These are phyloP conservation scores for Peronospora destructor DNA, from an alignment of 352 stramenopile species.

Conservation along the genomic window DNA sequence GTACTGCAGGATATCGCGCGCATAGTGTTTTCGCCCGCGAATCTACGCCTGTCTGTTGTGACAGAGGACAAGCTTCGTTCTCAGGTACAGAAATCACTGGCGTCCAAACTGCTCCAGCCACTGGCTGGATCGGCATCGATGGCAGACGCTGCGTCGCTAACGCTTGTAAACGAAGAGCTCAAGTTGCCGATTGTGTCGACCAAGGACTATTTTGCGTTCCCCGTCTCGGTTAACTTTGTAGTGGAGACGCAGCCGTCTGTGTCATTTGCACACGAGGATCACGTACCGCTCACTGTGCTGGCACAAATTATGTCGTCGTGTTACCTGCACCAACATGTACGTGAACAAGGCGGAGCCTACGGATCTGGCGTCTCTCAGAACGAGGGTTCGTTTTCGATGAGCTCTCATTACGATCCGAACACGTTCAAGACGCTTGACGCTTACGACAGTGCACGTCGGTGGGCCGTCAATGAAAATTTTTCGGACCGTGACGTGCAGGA, in stretches of 20 bases:
- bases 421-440: conserved; percentile 69
- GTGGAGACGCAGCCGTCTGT: conserved; percentile 69
- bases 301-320: conserved; percentile 82
- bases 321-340: conserved; percentile 74
- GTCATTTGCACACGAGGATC: conserved; percentile 62
- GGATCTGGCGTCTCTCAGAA: conserved; percentile 61
- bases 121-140: conserved; percentile 20
- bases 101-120: conserved; percentile 41
- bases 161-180: conserved; percentile 17
- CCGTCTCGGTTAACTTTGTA: conserved; percentile 78
- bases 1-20: conserved; percentile 56
- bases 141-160: conserved; percentile 16
- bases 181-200: conserved; percentile 21
- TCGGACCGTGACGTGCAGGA: conserved; percentile 71
- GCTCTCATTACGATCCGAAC: conserved; percentile 83
- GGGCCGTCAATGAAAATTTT: conserved; percentile 48
- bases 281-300: conserved; percentile 68
- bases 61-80: conserved; percentile 62
- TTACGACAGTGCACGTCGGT: conserved; percentile 51
- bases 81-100: conserved; percentile 42
- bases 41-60: conserved; percentile 61
- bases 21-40: conserved; percentile 46
- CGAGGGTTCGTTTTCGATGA: conserved; percentile 75
- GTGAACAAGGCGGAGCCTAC: conserved; percentile 75
- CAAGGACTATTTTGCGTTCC: conserved; percentile 69